Conservation (phyloP, 2,329 filamentous ascomycete genomes). For the Rhexocercosporidium sp. region DNA sequence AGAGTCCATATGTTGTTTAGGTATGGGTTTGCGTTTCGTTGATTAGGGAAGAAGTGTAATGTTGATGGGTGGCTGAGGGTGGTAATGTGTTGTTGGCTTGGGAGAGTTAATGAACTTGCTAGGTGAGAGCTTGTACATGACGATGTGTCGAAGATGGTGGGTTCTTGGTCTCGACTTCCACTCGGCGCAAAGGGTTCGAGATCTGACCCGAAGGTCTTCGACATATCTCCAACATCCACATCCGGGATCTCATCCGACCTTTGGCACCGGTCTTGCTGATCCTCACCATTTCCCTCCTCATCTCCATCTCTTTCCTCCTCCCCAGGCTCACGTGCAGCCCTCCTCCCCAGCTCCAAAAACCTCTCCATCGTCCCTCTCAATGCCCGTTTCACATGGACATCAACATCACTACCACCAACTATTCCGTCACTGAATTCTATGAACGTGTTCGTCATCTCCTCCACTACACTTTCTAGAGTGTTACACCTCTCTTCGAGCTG, state of each 20-base stretch:
- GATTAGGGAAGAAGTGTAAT: background rate
- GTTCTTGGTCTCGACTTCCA: background rate
- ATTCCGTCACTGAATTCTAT: conserved; percentile 25
- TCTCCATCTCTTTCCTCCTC: background rate
- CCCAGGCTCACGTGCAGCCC: conserved; percentile 7
- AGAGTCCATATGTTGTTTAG: conserved; percentile 1
- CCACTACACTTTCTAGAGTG: conserved; percentile 27
- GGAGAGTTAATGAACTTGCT: background rate
- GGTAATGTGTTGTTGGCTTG: background rate
- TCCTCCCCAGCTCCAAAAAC: conserved; percentile 23
- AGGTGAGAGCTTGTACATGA: too few relatives aligned
- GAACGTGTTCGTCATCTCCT: conserved; percentile 28
- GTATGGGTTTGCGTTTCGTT: background rate
- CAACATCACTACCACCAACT: background rate
- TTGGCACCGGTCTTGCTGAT: background rate
- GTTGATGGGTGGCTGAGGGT: too few relatives aligned
- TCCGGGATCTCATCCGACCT: too few relatives aligned
- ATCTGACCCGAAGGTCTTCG: background rate
- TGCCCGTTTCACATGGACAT: conserved; percentile 5
- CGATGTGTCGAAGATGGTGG: background rate
- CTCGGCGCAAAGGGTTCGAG: background rate
- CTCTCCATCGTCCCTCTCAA: conserved; percentile 17
- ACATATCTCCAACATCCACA: background rate
- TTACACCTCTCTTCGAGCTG: conserved; percentile 17
- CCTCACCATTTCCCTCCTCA: background rate